phyloP scores from a whole-genome alignment of 1,284 basidiomycete genomes.

The Austropuccinia psidii region DNA sequence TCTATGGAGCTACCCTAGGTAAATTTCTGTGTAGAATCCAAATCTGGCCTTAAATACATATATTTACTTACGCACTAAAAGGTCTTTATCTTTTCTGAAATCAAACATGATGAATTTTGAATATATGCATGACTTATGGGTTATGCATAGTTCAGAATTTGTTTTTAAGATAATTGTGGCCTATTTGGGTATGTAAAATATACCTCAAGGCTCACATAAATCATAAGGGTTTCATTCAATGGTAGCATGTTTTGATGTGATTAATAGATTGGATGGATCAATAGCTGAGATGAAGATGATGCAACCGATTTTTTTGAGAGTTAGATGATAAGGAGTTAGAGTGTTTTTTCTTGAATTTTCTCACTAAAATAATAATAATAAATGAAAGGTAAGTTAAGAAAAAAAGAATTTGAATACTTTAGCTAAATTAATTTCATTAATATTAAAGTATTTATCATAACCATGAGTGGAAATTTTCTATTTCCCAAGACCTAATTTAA shows the following conservation, averaged over 20 bases:
- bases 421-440: conserved; percentile 90
- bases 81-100: too few species aligned
- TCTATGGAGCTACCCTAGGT: too few species aligned
- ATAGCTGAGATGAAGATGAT: conserved; percentile 93
- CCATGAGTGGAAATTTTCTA: conserved; percentile 69
- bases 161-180: too few species aligned
- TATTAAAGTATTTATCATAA: conserved; percentile 99
- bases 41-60: too few species aligned
- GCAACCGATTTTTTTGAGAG: conserved; percentile 94
- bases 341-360: conserved; percentile 64
- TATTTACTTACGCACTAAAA: too few species aligned
- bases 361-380: conserved; percentile 58
- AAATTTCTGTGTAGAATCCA: too few species aligned
- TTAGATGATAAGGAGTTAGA: conserved; percentile 71
- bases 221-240: conserved; percentile 51
- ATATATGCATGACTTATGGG: too few species aligned
- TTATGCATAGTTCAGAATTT: too few species aligned
- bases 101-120: too few species aligned
- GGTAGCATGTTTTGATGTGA: conserved; percentile 87
- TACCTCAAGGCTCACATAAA: not conserved
- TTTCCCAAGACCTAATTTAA: conserved; percentile 42
- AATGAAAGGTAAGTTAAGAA: not conserved
- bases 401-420: conserved; percentile 57
- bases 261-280: conserved; percentile 63
- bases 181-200: too few species aligned